phyloP scores from a whole-genome alignment of 129 eudicot genomes.

The Silybum marianum region DNA sequence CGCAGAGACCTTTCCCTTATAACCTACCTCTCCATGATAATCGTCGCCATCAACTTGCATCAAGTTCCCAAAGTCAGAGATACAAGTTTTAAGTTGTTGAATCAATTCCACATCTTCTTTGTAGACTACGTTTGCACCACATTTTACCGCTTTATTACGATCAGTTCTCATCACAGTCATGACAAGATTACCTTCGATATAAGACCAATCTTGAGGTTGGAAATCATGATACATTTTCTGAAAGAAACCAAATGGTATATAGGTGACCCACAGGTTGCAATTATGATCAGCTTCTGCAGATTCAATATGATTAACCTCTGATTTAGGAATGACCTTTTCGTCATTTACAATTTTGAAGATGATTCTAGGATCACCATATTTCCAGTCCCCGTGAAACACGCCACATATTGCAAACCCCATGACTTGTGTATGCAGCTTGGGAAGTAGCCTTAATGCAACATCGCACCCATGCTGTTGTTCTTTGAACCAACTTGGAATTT shows the following conservation, averaged over 20 bases:
- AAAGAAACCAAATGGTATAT: constrained; percentile 15
- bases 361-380: neutral
- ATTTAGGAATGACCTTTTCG: neutral
- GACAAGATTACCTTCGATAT: constrained; percentile 19
- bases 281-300: neutral
- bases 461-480: neutral
- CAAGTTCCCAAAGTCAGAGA: constrained; percentile 16
- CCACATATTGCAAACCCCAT: constrained; percentile 27
- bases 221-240: constrained; percentile 14
- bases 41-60: neutral
- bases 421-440: neutral
- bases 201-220: constrained; percentile 18
- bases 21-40: neutral
- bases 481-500: constrained; percentile 27
- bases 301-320: neutral
- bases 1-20: neutral
- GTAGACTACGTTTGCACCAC: constrained; percentile 16
- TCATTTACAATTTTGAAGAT: constrained; percentile 7
- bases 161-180: neutral
- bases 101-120: constrained; percentile 12
- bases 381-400: constrained; percentile 1
- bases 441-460: neutral
- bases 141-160: neutral
- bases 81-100: neutral
- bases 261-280: constrained; percentile 18